Base-by-base conservation (phyloP, 352 stramenopile species). In the Hyaloperonospora brassicae region DNA sequence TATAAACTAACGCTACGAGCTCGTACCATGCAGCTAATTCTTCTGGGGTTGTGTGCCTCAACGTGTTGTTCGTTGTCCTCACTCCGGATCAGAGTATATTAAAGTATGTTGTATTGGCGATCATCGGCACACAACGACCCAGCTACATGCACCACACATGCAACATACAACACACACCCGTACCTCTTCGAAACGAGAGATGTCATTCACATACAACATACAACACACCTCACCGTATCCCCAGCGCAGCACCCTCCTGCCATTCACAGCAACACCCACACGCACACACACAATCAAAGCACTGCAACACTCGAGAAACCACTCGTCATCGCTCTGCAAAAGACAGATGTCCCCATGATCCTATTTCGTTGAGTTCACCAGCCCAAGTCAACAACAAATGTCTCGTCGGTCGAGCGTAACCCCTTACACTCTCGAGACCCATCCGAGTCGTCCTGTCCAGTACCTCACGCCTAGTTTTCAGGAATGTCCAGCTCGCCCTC, bases 401-500 rank as follows among this genome's bases (percentile, higher is more conserved):
- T 41, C 48, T 55, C 57, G 52, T 23, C 47, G 25, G 27, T 57
- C 35, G 31, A 55, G 56, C 31, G 25, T 55, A 48, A 61, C 43
- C 57, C 35, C 2, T 47, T 40, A 54, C 23, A 41, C 55, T 47
- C 39, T 21, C 34, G 35, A 62, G 14, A 23, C 14, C 47, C 34
- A 47, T 64, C 40, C 52, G 55, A 51, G 57, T 55, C 35, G 12
- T 47, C 22, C 27, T 49, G 22, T 40, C 31, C 24, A 12, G 14
- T 17, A 24, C 25, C 36, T 11, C n/a, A 31, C 55, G 55, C 61
- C 87, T 97, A 98, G 70, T 98, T 94, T 61, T 97, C 92, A 56
- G 95, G 94, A 71, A 98, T 98, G 72, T 98, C 94, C 62, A 98
- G 75, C 74, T 98, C 93, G 64, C 93, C 95, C 72, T 98, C 94